These are phyloP conservation scores for Pythium pyrilobum DNA, from an alignment of 352 stramenopile genomes.

Conservation along the genomic window DNA sequence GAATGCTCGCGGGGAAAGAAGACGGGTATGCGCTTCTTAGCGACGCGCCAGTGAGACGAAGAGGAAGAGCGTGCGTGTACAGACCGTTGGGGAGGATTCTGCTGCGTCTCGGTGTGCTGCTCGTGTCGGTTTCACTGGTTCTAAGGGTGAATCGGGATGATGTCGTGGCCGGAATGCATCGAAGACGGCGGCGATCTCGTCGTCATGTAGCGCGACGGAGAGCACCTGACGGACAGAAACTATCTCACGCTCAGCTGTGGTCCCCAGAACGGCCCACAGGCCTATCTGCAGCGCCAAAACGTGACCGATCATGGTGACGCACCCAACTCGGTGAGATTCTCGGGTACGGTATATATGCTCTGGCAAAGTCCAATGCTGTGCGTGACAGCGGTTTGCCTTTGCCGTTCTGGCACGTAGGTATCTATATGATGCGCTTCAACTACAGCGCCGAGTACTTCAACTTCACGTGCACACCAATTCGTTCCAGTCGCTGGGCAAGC, in stretches of 20 bases:
- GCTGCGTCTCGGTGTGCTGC: not conserved
- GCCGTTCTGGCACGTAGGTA: not conserved
- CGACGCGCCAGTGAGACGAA: not conserved
- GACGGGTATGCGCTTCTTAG: not conserved
- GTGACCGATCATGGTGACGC: slow-evolving; percentile 27
- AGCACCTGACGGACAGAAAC: slow-evolving; percentile 25
- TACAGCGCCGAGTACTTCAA: slow-evolving; percentile 62
- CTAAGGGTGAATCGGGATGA: slow-evolving; percentile 20
- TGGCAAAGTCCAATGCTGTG: too few species aligned
- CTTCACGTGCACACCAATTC: slow-evolving; percentile 18
- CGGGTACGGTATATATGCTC: slow-evolving; percentile 20
- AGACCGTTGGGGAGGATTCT: not conserved
- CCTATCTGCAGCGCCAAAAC: slow-evolving; percentile 38
- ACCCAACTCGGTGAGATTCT: slow-evolving; percentile 48
- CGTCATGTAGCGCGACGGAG: slow-evolving; percentile 31
- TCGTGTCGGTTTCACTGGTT: not conserved
- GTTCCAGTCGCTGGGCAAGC: slow-evolving; percentile 24
- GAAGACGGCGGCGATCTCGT: slow-evolving; percentile 48
- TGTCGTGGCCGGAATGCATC: slow-evolving; percentile 29
- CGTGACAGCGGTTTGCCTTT: not conserved
- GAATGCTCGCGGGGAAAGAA: not conserved
- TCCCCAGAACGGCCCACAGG: slow-evolving; percentile 32
- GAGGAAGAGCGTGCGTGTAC: not conserved
- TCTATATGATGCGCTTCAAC: slow-evolving; percentile 74
- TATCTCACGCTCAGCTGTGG: slow-evolving; percentile 69